A percentile compares a stretch with the other conserved stretches of the same genome.
Conservation (phyloP, 176 grass and related monocot genomes). For the Phyllostachys edulis region DNA sequence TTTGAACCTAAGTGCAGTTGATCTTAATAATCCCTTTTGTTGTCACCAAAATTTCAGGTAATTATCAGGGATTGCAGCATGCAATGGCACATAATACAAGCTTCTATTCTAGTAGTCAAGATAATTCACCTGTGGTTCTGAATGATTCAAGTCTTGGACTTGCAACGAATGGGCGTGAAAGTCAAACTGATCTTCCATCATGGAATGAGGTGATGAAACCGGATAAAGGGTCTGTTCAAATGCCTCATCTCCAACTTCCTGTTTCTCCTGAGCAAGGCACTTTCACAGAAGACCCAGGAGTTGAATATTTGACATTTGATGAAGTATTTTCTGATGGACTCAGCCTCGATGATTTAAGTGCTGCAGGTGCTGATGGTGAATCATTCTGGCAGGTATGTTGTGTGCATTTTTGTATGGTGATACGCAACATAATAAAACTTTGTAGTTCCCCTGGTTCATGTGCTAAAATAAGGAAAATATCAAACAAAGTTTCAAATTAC, state of each 20-base stretch:
- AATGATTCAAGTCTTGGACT: constrained; percentile 32
- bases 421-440: not conserved
- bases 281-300: constrained; percentile 25
- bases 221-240: constrained; percentile 41
- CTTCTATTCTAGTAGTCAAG: constrained; percentile 39
- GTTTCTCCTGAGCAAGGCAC: constrained; percentile 33
- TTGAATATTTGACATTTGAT: constrained; percentile 58
- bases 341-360: constrained; percentile 41
- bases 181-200: constrained; percentile 32
- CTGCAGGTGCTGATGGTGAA: constrained; percentile 39
- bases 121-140: constrained; percentile 40
- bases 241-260: constrained; percentile 38
- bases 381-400: constrained; percentile 56
- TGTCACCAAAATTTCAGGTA: constrained; percentile 41
- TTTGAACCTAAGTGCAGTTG: constrained; percentile 3
- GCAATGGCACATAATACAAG: constrained; percentile 30
- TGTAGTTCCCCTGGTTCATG: not conserved
- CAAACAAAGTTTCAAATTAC: not conserved
- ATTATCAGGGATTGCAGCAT: constrained; percentile 39
- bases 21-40: constrained; percentile 23
- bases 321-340: constrained; percentile 55
- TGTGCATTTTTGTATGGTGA: not conserved
- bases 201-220: constrained; percentile 49
- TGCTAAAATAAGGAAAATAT: not conserved
- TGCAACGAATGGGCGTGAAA: constrained; percentile 28